phyloP scores from a whole-genome alignment of 441 rosid genomes.

The Croton setiger region DNA sequence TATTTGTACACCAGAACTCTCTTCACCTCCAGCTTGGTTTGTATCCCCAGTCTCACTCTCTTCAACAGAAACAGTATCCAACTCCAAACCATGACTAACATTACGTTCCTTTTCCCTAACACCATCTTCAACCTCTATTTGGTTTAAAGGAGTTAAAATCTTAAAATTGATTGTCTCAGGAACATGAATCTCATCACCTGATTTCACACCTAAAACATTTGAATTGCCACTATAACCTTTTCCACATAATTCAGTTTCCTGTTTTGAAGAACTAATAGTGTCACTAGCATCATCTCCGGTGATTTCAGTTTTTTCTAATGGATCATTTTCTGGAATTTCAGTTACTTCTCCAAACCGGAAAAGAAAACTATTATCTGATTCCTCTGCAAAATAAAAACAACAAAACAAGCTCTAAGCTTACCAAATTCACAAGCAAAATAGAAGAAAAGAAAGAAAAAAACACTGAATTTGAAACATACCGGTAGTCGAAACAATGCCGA shows the following conservation, averaged over 20 bases:
- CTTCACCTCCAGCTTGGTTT: slow-evolving; percentile 26
- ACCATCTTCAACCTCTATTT: slow-evolving; percentile 11
- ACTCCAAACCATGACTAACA: slow-evolving; percentile 11
- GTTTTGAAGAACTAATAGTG: slow-evolving; percentile 1
- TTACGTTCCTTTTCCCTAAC: slow-evolving; percentile 14
- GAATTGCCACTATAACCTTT: background rate
- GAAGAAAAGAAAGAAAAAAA: background rate
- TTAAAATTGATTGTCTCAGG: slow-evolving; percentile 24
- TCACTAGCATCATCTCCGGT: slow-evolving; percentile 10
- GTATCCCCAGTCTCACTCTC: slow-evolving; percentile 11
- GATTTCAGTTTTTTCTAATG: slow-evolving; percentile 23
- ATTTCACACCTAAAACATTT: background rate
- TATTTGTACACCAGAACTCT: background rate
- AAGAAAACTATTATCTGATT: slow-evolving; percentile 54
- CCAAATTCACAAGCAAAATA: background rate
- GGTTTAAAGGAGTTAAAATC: slow-evolving; percentile 12
- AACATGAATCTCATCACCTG: background rate
- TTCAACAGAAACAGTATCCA: slow-evolving; percentile 15
- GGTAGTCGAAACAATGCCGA: slow-evolving; percentile 25
- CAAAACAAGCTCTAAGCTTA: background rate
- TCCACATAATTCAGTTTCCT: slow-evolving; percentile 3
- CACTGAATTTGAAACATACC: slow-evolving; percentile 20
- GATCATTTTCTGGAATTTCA: slow-evolving; percentile 32
- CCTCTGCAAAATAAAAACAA: slow-evolving; percentile 36
- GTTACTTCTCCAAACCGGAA: slow-evolving; percentile 55